Conservation (phyloP, 1,284 basidiomycete genomes). For the Apiotrichum gracile region DNA sequence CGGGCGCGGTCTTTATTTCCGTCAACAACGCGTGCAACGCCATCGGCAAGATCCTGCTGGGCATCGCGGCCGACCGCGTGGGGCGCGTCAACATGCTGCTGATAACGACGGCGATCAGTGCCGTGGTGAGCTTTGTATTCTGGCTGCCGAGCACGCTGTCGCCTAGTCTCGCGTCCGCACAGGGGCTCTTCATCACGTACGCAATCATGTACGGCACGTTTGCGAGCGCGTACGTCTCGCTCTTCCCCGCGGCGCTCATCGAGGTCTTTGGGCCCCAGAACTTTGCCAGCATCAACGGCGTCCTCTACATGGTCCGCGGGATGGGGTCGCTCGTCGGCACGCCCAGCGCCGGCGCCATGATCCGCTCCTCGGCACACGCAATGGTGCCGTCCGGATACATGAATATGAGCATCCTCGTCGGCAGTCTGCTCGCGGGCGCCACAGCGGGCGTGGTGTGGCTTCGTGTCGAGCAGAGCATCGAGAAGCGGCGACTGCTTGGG, state of each 20-base stretch:
- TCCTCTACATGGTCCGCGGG: conserved; percentile 28
- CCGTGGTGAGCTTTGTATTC: conserved; percentile 27
- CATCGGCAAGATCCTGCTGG: conserved; percentile 40
- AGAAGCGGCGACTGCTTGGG: too few relatives aligned
- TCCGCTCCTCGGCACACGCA: background rate
- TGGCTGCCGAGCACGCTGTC: conserved; percentile 28
- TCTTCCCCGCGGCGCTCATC: conserved; percentile 31
- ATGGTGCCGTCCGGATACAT: conserved; percentile 4
- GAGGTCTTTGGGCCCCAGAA: conserved; percentile 34
- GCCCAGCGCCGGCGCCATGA: conserved; percentile 21
- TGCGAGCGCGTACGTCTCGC: conserved; percentile 27
- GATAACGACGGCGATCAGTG: conserved; percentile 27
- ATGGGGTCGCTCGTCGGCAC: conserved; percentile 29
- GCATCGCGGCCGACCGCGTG: conserved; percentile 34
- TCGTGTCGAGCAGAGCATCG: too few relatives aligned
- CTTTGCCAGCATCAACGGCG: conserved; percentile 32
- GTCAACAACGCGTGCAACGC: conserved; percentile 31
- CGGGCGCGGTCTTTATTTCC: conserved; percentile 30
- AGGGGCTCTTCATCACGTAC: conserved; percentile 29
- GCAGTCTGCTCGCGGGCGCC: conserved; percentile 10
- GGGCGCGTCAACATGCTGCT: conserved; percentile 43
- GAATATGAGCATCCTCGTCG: conserved; percentile 14
- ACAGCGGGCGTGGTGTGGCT: conserved; percentile 11
- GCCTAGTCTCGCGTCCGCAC: background rate
- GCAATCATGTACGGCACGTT: conserved; percentile 25